Evolutionary conservation across 805 yeast species (phyloP), one percentile per base, ranked within the genome.

Genomic region (Clavispora carvajalis): DNA sequence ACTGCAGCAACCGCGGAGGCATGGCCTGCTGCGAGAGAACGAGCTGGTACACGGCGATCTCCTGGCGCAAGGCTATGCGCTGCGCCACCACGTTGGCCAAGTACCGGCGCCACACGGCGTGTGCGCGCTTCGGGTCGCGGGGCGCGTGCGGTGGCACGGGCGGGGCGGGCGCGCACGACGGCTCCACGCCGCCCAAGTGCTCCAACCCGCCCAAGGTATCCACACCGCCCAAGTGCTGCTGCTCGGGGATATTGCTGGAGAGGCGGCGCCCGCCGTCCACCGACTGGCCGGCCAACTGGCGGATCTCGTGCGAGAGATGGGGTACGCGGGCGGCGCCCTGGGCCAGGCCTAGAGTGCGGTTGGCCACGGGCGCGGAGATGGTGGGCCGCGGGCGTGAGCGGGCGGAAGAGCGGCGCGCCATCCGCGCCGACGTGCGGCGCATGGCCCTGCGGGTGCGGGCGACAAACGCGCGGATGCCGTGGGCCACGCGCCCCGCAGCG

Each of bases 51-150:
- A 58, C 44, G 22, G 48, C 53, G 41, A 69, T 66, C 41, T 69
- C 74, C 45, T 67, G 73, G 33, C 73, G 53, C 37, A 69, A 53
- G 41, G 60, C 60, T 35, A 69, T 67, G 22, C 74, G 46, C 48
- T 60, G 65, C 22, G 54, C 52, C n/a, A 67, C 41, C 5, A 68
- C 72, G 34, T 55, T 51, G 34, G 52, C 37, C 38, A 69, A 58
- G 45, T 69, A 69, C 16, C 43, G 52, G 33, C 53, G 57, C 74
- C 74, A 69, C 12, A 59, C 40, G 8, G 48, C 47, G 4, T 39
- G 37, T 3, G 53, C 41, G n/a, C 17, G 29, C 16, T 17, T n/a
- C 30, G 29, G 28, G 30, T 21, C 15, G 33, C 49, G 6, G 52
- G 49, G 11, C 52, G 54, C 7, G 48, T 45, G 9, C 26, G 11